Base-by-base conservation (phyloP, 2,329 filamentous ascomycete species). In the Colletotrichum spaethianum region DNA sequence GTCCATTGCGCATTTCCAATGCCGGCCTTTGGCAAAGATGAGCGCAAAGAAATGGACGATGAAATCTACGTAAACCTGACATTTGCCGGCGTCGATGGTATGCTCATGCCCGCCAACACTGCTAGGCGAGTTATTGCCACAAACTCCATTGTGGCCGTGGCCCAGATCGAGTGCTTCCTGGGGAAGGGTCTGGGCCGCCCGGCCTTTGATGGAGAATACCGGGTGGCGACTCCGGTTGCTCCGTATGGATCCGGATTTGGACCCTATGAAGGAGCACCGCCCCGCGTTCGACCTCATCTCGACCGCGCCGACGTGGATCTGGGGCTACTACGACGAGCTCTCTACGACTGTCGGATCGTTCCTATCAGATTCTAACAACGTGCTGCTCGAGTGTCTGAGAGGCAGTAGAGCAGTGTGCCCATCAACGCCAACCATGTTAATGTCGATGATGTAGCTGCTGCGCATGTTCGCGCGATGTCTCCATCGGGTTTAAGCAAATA, bases 91-190 rank as follows among this genome's bases (percentile, higher is more conserved):
- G 59, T 72, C 1, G 20, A 53, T 1, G 26, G 60, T n/a, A 48
- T 66, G 46, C 67, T 73, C 12, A 38, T 42, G 44, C 57, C 50
- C 23, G 28, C 18, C 12, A 18, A 23, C 4, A 68, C 75, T 0
- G 78, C 87, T n/a, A 78, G 80, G 67, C 79, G 82, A 18, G 75
- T 86, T 11, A 81, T 86, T 23, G 82, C 87, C 61, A 86, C 85
- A 2, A 82, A 79, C 6, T 85, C 83, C 1, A 75, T 79, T 16
- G 75, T 73, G 1, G 77, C 80, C 46, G 20, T 73, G 61, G 33
- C 56, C 36, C 60, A 60, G 14, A 55, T 56, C 9, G 48, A 46
- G 3, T 55, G 48, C 62, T 63, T 72, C 31, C 20, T 20, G 52
- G 57, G 50, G 11, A 40, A 36, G 16, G 68, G 57, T 6, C 23